phyloP scores from a whole-genome alignment of 1,139 yeast genomes.

The Taiozyma onychis region DNA sequence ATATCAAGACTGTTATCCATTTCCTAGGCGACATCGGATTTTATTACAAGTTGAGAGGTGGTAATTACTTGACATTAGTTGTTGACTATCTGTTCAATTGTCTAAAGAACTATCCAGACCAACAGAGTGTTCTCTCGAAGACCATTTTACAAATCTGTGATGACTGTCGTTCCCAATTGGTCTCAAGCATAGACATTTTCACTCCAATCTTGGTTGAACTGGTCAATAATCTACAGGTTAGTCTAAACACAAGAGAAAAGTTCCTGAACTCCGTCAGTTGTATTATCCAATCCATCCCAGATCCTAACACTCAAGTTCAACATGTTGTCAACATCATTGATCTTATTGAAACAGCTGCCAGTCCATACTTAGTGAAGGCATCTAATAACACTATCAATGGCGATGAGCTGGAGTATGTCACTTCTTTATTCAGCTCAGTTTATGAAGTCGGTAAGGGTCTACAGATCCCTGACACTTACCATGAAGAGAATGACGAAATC shows the following conservation, averaged over 20 bases:
- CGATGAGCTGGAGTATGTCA: slow-evolving; percentile 30
- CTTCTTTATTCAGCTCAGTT: slow-evolving; percentile 56
- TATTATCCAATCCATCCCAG: slow-evolving; percentile 47
- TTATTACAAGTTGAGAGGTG: slow-evolving; percentile 36
- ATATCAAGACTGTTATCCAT: slow-evolving; percentile 42
- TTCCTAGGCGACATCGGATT: slow-evolving; percentile 51
- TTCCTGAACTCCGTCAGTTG: slow-evolving; percentile 58
- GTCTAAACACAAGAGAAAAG: slow-evolving; percentile 52
- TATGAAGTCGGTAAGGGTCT: slow-evolving; percentile 67
- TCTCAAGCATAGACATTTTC: slow-evolving; percentile 44
- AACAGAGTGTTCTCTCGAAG: slow-evolving; percentile 41
- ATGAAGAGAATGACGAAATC: slow-evolving; percentile 7
- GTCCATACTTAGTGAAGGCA: slow-evolving; percentile 16
- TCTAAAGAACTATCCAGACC: slow-evolving; percentile 26
- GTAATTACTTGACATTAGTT: slow-evolving; percentile 43
- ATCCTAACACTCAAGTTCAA: slow-evolving; percentile 37
- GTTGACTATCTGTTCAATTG: slow-evolving; percentile 43
- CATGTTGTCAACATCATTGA: slow-evolving; percentile 25
- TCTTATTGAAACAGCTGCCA: slow-evolving; percentile 21
- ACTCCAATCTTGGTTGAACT: slow-evolving; percentile 47
- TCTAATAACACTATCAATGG: slow-evolving; percentile 9
- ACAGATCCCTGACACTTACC: slow-evolving; percentile 48
- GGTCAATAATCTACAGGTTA: slow-evolving; percentile 40
- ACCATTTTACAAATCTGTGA: slow-evolving; percentile 60
- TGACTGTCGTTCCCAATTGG: slow-evolving; percentile 45